Evolutionary conservation across 2,329 filamentous ascomycete genomes (phyloP).

Genomic region (Pestalotiopsis sp.): DNA sequence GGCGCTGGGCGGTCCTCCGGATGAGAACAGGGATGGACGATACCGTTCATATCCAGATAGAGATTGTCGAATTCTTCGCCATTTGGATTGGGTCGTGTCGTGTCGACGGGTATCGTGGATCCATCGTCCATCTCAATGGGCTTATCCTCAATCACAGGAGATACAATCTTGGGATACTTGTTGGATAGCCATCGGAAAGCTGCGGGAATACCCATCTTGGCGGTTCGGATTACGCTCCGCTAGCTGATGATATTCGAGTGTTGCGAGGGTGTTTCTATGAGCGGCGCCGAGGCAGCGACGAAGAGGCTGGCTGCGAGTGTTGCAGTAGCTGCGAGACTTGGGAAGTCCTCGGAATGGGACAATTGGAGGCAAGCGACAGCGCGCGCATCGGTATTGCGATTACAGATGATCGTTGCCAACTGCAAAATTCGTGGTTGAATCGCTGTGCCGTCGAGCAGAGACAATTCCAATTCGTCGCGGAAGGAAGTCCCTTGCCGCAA

Average conservation of each 20-base stretch:
- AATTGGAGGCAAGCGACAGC: neutral
- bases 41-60: conserved; percentile 99
- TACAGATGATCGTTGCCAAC: neutral
- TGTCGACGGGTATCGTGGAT: conserved; percentile 81
- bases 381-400: neutral
- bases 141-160: conserved; percentile 83
- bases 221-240: conserved; percentile 8
- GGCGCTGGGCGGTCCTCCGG: conserved; percentile 91
- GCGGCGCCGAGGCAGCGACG: neutral
- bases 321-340: neutral
- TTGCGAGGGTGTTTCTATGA: neutral
- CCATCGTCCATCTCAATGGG: conserved; percentile 82
- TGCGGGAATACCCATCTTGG: conserved; percentile 86
- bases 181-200: conserved; percentile 95
- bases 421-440: neutral
- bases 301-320: neutral
- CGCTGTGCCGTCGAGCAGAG: neutral
- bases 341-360: neutral
- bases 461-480: neutral
- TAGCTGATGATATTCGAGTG: neutral
- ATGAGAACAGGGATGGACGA: conserved; percentile 97
- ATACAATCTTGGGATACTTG: conserved; percentile 98
- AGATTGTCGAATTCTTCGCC: conserved; percentile 98
- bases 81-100: conserved; percentile 86
- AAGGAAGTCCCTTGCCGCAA: neutral